Percentiles rank a stretch among this genome's conserved stretches.
Conservation (phyloP, 2,329 filamentous ascomycete genomes). For the Juglanconis sp. region DNA sequence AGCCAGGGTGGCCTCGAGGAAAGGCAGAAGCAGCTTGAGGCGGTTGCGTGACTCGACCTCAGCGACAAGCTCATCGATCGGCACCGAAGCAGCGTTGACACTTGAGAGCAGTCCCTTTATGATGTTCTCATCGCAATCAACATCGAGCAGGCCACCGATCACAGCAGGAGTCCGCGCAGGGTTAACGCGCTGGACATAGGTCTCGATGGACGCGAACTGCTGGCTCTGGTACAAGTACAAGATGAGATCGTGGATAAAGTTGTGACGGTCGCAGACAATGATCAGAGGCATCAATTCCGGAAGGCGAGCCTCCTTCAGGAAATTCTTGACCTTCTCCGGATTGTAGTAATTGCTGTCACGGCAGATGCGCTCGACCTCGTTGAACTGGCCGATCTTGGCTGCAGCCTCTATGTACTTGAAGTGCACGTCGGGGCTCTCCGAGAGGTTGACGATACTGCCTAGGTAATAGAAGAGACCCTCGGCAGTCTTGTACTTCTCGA, state of each 20-base stretch:
- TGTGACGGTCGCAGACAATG: slow-evolving; percentile 98
- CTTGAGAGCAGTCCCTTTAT: slow-evolving; percentile 89
- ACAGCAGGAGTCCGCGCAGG: slow-evolving; percentile 87
- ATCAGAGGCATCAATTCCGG: slow-evolving; percentile 93
- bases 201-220: slow-evolving; percentile 97
- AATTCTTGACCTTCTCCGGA: slow-evolving; percentile 97
- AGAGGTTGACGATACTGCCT: slow-evolving; percentile 95
- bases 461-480: slow-evolving; percentile 98
- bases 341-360: slow-evolving; percentile 89
- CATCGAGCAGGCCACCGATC: slow-evolving; percentile 87
- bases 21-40: slow-evolving; percentile 90
- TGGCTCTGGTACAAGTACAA: slow-evolving; percentile 98
- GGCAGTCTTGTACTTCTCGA: slow-evolving; percentile 96
- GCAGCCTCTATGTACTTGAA: slow-evolving; percentile 99
- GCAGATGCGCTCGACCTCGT: slow-evolving; percentile 95
- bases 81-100: slow-evolving; percentile 79
- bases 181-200: slow-evolving; percentile 97
- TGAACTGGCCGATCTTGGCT: slow-evolving; percentile 87
- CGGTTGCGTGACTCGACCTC: slow-evolving; percentile 97
- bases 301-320: slow-evolving; percentile 92
- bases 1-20: slow-evolving; percentile 88
- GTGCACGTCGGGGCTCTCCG: slow-evolving; percentile 89
- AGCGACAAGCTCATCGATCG: slow-evolving; percentile 87
- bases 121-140: slow-evolving; percentile 93
- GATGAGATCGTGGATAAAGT: slow-evolving; percentile 95